phyloP scores from a whole-genome alignment of 768 basidiomycete genomes.

The Daedaleopsis nitida region DNA sequence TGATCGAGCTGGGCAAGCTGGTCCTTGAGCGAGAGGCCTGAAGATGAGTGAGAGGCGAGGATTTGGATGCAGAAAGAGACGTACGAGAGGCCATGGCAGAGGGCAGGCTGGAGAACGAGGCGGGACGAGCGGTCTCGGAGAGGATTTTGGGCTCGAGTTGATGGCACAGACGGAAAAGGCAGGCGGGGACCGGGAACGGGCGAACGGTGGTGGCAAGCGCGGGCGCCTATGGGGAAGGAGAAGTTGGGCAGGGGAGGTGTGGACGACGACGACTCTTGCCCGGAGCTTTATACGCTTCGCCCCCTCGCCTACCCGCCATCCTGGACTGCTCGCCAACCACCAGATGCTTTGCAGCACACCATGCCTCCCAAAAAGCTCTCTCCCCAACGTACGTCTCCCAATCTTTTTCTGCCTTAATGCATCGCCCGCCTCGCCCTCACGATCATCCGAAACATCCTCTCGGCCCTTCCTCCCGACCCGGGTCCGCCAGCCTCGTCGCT shows the following conservation, averaged over 20 bases:
- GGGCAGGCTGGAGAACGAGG: neutral
- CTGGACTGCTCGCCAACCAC: slow-evolving; percentile 21
- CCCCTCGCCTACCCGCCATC: slow-evolving; percentile 20
- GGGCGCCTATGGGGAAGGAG: neutral
- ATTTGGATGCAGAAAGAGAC: slow-evolving; percentile 7
- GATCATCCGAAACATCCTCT: slow-evolving; percentile 12
- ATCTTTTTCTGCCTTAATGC: slow-evolving; percentile 2
- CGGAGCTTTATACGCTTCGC: slow-evolving; percentile 17
- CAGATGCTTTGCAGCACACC: slow-evolving; percentile 24
- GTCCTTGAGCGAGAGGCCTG: slow-evolving; percentile 66
- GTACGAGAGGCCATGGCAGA: slow-evolving; percentile 23
- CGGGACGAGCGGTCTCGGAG: neutral
- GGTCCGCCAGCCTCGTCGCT: slow-evolving; percentile 10
- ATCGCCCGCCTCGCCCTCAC: slow-evolving; percentile 6
- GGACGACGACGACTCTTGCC: neutral
- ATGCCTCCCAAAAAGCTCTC: slow-evolving; percentile 29
- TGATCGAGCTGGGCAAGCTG: slow-evolving; percentile 83
- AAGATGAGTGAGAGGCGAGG: neutral
- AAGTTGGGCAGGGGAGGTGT: neutral
- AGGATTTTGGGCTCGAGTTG: neutral
- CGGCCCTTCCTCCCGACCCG: slow-evolving; percentile 11
- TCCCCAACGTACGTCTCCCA: slow-evolving; percentile 20
- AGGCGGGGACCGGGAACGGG: slow-evolving; percentile 9
- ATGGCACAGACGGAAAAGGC: slow-evolving; percentile 3
- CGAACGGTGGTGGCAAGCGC: slow-evolving; percentile 1